phyloP scores from a whole-genome alignment of 345 rosid genomes.

The Hevea brasiliensis region DNA sequence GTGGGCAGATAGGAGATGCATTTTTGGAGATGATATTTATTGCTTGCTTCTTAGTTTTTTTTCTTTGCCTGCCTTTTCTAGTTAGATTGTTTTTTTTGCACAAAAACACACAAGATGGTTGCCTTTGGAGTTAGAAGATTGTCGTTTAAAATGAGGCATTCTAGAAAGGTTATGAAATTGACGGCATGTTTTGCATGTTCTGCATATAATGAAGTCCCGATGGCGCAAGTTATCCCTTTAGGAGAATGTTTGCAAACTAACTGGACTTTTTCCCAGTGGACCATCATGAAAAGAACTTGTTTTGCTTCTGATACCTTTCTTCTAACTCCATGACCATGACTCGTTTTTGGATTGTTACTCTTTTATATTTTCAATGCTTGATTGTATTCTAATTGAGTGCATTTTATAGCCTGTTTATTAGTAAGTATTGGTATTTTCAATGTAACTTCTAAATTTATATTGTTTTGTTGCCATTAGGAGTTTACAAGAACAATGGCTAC shows the following conservation, averaged over 20 bases:
- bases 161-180: conserved; percentile 1
- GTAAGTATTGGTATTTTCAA: not conserved
- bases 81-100: not conserved
- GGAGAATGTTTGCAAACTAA: not conserved
- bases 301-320: not conserved
- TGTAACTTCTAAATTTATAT: not conserved
- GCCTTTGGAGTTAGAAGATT: not conserved
- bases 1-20: conserved; percentile 2
- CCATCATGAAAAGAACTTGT: not conserved
- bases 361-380: not conserved
- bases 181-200: not conserved
- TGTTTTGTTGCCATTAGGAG: conserved; percentile 48
- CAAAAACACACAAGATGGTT: not conserved
- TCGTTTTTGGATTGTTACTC: not conserved
- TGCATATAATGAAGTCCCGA: not conserved
- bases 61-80: not conserved
- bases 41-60: not conserved
- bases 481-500: conserved; percentile 92
- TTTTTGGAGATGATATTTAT: not conserved
- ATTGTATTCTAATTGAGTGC: not conserved
- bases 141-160: not conserved
- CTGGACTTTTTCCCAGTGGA: not conserved
- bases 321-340: not conserved
- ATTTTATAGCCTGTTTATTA: not conserved
- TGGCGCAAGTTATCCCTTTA: conserved; percentile 10